These are phyloP conservation scores for Adansonia grandidieri DNA, from an alignment of 441 rosid species.

Conservation along the genomic window DNA sequence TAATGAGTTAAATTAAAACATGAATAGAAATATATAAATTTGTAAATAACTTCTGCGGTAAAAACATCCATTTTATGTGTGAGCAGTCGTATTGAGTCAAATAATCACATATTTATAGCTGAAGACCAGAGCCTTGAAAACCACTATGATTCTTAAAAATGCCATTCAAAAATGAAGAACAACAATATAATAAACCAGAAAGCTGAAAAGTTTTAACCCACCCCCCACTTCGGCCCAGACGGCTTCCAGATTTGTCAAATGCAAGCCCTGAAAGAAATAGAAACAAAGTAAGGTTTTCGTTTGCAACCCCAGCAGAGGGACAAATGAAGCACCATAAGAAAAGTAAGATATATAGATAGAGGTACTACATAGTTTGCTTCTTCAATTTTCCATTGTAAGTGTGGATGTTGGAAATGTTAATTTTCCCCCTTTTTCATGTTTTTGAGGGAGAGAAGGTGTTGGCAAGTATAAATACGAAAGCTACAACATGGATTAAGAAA, in stretches of 20 bases:
- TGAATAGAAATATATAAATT: not conserved
- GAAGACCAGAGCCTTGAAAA: not conserved
- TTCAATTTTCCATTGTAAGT: not conserved
- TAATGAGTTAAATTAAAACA: not conserved
- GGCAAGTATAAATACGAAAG: slow-evolving; percentile 11
- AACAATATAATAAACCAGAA: not conserved
- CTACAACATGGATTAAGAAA: not conserved
- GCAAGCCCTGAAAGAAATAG: slow-evolving; percentile 73
- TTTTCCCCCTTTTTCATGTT: not conserved
- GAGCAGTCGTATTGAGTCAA: not conserved
- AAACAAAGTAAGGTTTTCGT: not conserved
- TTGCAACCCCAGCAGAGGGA: slow-evolving; percentile 1
- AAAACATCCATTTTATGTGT: not conserved
- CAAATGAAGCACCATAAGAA: slow-evolving; percentile 2
- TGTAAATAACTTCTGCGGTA: not conserved
- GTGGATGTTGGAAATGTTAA: not conserved
- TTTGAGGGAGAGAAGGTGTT: slow-evolving; percentile 3
- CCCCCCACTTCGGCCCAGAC: slow-evolving; percentile 98
- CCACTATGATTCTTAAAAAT: not conserved
- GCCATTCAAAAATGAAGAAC: not conserved
- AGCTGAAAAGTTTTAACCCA: slow-evolving; percentile 36
- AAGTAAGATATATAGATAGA: not conserved
- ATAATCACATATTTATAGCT: slow-evolving; percentile 4
- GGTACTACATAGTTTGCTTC: not conserved
- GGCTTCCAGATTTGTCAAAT: slow-evolving; percentile 81